These are phyloP conservation scores for Irpex lacteus DNA, from an alignment of 1,284 basidiomycete genomes.

Conservation along the genomic window DNA sequence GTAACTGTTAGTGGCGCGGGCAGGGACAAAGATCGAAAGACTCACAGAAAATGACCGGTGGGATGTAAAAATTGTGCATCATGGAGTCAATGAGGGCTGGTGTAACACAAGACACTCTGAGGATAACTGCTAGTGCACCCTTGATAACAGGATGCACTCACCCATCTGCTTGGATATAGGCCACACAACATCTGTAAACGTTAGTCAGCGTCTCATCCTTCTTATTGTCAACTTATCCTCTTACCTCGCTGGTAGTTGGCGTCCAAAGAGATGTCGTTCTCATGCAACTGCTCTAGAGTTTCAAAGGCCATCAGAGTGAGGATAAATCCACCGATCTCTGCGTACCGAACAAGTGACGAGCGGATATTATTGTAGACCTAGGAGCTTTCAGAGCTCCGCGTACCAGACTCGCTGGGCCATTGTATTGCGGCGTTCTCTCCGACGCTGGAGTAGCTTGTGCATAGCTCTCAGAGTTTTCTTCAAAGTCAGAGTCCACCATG, in stretches of 20 bases:
- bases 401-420: slow-evolving; percentile 26
- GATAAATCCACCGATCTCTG: slow-evolving; percentile 1
- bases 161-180: slow-evolving; percentile 34
- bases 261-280: slow-evolving; percentile 59
- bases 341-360: slow-evolving; percentile 62
- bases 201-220: neutral
- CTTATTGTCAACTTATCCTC: neutral
- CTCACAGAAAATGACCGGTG: slow-evolving; percentile 45
- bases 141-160: slow-evolving; percentile 4
- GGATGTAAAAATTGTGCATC: slow-evolving; percentile 54
- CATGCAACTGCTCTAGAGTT: slow-evolving; percentile 55
- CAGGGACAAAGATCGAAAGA: neutral
- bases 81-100: slow-evolving; percentile 51
- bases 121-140: neutral
- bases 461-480: too few relatives aligned
- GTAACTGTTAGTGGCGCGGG: slow-evolving; percentile 12
- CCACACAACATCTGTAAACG: slow-evolving; percentile 64
- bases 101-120: neutral
- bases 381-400: slow-evolving; percentile 56
- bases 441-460: too few relatives aligned
- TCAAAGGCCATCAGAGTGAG: neutral
- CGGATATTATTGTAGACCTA: slow-evolving; percentile 65
- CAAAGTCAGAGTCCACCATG: too few relatives aligned
- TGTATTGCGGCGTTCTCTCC: too few relatives aligned
- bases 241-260: slow-evolving; percentile 75